phyloP scores from a whole-genome alignment of 805 yeast species.

The Middelhovenomyces tepae region DNA sequence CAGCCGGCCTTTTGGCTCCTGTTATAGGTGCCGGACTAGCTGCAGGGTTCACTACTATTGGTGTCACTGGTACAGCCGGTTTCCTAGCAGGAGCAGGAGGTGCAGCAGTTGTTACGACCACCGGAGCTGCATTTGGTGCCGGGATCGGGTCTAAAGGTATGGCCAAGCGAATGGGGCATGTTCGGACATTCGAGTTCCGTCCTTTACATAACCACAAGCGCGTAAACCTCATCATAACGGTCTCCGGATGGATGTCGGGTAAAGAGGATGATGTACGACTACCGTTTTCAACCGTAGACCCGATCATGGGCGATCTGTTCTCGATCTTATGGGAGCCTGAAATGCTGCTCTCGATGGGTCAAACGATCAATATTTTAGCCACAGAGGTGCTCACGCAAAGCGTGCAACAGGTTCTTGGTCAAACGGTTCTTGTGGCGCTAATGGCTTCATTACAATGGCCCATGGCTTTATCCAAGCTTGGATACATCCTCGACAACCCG shows the following conservation, averaged over 20 bases:
- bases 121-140: constrained; percentile 89
- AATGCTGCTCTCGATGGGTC: constrained; percentile 92
- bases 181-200: constrained; percentile 84
- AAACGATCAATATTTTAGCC: constrained; percentile 87
- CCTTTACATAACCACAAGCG: constrained; percentile 89
- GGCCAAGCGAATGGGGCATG: constrained; percentile 80
- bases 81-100: constrained; percentile 97
- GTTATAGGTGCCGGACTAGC: constrained; percentile 98
- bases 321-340: constrained; percentile 97
- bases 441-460: constrained; percentile 93
- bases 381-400: constrained; percentile 89
- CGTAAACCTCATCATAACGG: constrained; percentile 76
- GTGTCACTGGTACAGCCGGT: constrained; percentile 87
- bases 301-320: constrained; percentile 93
- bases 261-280: constrained; percentile 90
- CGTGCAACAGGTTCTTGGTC: constrained; percentile 90
- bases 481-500: constrained; percentile 88
- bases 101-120: constrained; percentile 83
- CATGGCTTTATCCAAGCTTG: constrained; percentile 78
- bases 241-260: constrained; percentile 97
- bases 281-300: constrained; percentile 95
- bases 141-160: constrained; percentile 81
- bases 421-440: constrained; percentile 77
- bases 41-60: constrained; percentile 91
- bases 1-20: constrained; percentile 94